phyloP scores from a whole-genome alignment of 768 basidiomycete genomes.

The Candolleomyces aberdarensis region DNA sequence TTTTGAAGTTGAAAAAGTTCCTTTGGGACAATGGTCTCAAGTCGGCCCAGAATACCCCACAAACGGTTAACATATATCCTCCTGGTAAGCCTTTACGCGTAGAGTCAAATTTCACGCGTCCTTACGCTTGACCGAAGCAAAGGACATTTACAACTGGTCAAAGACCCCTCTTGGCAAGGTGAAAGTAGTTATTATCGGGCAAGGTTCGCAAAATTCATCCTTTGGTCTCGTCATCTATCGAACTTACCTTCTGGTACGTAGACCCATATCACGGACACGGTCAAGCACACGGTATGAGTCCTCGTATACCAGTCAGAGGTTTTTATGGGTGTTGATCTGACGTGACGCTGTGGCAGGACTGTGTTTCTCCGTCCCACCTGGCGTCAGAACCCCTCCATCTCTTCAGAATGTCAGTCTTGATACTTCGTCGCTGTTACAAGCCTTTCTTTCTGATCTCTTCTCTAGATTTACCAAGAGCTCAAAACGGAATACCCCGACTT shows the following conservation, averaged over 20 bases:
- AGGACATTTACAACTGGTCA: constrained; percentile 90
- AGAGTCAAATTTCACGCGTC: background rate
- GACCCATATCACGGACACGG: constrained; percentile 81
- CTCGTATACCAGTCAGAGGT: background rate
- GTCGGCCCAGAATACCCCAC: constrained; percentile 44
- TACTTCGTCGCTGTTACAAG: background rate
- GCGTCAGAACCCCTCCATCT: constrained; percentile 75
- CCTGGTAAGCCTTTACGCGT: constrained; percentile 48
- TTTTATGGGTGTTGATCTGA: constrained; percentile 7
- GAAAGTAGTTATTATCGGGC: constrained; percentile 85
- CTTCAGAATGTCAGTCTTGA: constrained; percentile 63
- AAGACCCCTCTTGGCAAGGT: constrained; percentile 82
- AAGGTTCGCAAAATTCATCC: constrained; percentile 32
- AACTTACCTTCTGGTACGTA: constrained; percentile 6
- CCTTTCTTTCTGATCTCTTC: constrained; percentile 13
- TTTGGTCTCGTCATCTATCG: background rate
- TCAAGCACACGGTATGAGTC: constrained; percentile 75
- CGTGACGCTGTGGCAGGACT: constrained; percentile 47
- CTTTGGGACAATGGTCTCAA: constrained; percentile 63
- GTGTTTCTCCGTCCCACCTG: constrained; percentile 86
- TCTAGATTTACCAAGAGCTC: constrained; percentile 85
- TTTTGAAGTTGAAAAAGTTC: constrained; percentile 66
- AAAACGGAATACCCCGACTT: constrained; percentile 80
- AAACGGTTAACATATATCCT: constrained; percentile 67
- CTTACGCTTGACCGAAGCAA: constrained; percentile 36